These are phyloP conservation scores for Mycena polygramma DNA, from an alignment of 768 basidiomycete genomes.

Conservation along the genomic window DNA sequence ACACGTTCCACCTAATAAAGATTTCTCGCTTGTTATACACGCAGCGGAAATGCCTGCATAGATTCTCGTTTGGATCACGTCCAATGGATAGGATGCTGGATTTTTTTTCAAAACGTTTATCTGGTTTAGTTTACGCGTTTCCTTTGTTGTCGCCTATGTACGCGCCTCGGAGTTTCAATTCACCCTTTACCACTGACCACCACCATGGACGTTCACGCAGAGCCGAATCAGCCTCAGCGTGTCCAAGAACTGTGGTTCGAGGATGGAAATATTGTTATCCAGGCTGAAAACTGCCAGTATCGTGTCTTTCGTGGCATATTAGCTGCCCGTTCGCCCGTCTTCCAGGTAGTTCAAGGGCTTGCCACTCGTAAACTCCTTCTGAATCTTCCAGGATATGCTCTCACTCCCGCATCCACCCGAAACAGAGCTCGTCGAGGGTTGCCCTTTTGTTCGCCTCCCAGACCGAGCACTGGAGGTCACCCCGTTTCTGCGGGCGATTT, in stretches of 20 bases:
- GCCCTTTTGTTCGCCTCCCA: conserved; percentile 33
- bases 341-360: background rate
- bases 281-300: conserved; percentile 11
- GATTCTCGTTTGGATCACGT: background rate
- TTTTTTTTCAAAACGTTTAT: background rate
- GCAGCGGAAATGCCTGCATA: too few relatives aligned
- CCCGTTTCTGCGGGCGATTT: conserved; percentile 19
- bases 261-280: conserved; percentile 20
- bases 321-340: conserved; percentile 13
- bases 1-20: too few relatives aligned
- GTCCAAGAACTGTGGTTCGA: conserved; percentile 18
- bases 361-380: too few relatives aligned
- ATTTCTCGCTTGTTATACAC: too few relatives aligned
- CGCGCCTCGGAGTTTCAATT: conserved; percentile 16
- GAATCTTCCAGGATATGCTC: conserved; percentile 13
- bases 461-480: conserved; percentile 26
- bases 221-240: background rate
- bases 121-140: background rate
- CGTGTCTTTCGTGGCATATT: conserved; percentile 33
- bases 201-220: background rate
- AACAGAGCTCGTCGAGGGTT: conserved; percentile 31
- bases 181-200: background rate
- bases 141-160: background rate
- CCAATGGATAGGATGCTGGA: too few relatives aligned
- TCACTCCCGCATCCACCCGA: conserved; percentile 25